Evolutionary conservation across 805 yeast species (phyloP).

Genomic region (Schizosaccharomyces octosporus): DNA sequence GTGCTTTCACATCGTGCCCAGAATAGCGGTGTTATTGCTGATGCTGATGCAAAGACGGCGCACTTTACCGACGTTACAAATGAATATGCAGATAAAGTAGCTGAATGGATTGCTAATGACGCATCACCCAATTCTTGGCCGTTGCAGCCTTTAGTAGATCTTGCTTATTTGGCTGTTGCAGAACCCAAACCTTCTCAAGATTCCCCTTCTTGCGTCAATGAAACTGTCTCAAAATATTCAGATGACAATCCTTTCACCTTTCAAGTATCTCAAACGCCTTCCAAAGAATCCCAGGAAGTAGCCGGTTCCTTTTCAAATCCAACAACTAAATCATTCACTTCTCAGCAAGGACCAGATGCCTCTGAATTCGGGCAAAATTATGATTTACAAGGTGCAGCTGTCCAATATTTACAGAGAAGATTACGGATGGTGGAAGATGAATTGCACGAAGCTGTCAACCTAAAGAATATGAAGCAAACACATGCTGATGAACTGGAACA

Average conservation of each 20-base stretch:
- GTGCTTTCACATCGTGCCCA: not conserved
- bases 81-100: not conserved
- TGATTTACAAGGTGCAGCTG: not conserved
- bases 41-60: not conserved
- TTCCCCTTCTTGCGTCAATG: not conserved
- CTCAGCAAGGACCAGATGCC: not conserved
- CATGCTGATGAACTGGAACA: not conserved
- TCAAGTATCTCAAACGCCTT: no score
- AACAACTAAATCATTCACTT: not conserved
- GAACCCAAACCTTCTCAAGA: not conserved
- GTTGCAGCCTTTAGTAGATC: not conserved
- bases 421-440: not conserved
- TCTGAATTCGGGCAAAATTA: not conserved
- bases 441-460: not conserved
- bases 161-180: not conserved
- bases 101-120: not conserved
- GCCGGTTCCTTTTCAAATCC: no score
- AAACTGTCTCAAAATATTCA: not conserved
- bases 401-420: not conserved
- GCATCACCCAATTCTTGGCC: not conserved
- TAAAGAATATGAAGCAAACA: not conserved
- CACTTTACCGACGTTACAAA: not conserved
- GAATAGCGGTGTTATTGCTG: not conserved
- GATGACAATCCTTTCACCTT: not conserved
- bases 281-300: no score